Percentiles rank a stretch among this genome's conserved stretches.
These are phyloP conservation scores for Aureococcus anophagefferens DNA, from an alignment of 108 stramenopile species.

Conservation along the genomic window DNA sequence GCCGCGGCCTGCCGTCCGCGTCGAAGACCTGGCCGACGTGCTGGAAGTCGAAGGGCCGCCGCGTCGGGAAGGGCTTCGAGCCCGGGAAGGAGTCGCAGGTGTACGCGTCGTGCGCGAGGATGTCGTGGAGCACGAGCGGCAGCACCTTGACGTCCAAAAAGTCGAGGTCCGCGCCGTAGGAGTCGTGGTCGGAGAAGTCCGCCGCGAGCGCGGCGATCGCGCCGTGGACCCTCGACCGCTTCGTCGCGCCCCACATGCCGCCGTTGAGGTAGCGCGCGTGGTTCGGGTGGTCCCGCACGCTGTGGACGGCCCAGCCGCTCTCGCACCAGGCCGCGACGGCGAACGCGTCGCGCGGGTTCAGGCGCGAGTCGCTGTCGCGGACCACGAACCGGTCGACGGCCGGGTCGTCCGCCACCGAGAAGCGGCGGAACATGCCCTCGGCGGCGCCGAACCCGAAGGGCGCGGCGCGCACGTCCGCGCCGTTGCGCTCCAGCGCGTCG, in stretches of 20 bases:
- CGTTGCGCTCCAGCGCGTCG: neutral
- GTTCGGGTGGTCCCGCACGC: constrained; percentile 22
- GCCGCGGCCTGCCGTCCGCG: constrained; percentile 11
- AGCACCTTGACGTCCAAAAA: neutral
- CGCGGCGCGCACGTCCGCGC: constrained; percentile 5
- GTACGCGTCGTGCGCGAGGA: constrained; percentile 20
- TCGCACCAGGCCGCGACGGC: constrained; percentile 13
- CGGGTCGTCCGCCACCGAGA: constrained; percentile 18
- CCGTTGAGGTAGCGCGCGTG: constrained; percentile 18
- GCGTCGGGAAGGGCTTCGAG: constrained; percentile 20
- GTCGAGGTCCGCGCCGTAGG: constrained; percentile 19
- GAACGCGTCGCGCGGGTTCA: constrained; percentile 26
- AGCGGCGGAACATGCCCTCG: constrained; percentile 26
- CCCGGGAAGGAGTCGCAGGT: constrained; percentile 17
- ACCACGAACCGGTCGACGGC: constrained; percentile 23
- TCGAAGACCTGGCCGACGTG: constrained; percentile 33
- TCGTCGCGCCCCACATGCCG: constrained; percentile 29
- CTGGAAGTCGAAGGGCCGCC: constrained; percentile 13
- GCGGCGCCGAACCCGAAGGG: neutral
- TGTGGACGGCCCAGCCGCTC: constrained; percentile 9
- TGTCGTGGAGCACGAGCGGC: constrained; percentile 4
- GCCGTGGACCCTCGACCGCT: neutral
- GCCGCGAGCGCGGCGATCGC: neutral
- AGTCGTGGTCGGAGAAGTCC: neutral
- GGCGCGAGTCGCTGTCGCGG: constrained; percentile 18